A percentile compares a stretch with the other conserved stretches of the same genome.
Evolutionary conservation across 2,329 filamentous ascomycete genomes (phyloP).

Genomic region (Exophiala sp.): DNA sequence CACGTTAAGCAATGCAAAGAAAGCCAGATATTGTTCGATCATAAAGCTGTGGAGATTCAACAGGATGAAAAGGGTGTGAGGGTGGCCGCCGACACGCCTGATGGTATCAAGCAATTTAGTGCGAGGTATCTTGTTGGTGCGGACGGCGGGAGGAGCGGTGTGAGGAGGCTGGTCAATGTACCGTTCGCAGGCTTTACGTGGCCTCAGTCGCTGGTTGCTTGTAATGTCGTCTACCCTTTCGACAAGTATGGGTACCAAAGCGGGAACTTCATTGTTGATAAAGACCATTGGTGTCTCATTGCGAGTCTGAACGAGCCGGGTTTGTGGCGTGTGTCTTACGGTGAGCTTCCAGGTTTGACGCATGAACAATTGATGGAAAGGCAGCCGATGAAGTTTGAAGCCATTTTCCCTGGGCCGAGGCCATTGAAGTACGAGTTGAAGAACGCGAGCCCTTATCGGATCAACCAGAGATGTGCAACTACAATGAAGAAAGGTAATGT

Average conservation of each 20-base stretch:
- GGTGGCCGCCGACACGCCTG: not conserved
- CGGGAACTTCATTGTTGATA: slow-evolving; percentile 22
- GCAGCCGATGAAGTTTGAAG: slow-evolving; percentile 53
- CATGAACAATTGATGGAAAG: slow-evolving; percentile 52
- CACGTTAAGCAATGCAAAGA: not conserved
- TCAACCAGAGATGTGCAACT: slow-evolving; percentile 59
- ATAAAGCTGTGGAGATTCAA: slow-evolving; percentile 3
- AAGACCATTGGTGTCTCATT: slow-evolving; percentile 33
- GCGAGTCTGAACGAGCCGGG: slow-evolving; percentile 41
- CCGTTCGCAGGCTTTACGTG: slow-evolving; percentile 25
- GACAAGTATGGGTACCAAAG: slow-evolving; percentile 12
- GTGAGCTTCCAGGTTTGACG: slow-evolving; percentile 53
- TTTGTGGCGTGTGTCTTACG: slow-evolving; percentile 62
- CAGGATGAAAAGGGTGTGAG: slow-evolving; percentile 6
- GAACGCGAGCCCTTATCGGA: slow-evolving; percentile 57
- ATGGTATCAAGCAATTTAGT: slow-evolving; percentile 1
- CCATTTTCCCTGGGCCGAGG: slow-evolving; percentile 59
- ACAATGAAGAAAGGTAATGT: slow-evolving; percentile 55
- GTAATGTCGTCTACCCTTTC: slow-evolving; percentile 23
- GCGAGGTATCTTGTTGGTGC: slow-evolving; percentile 15
- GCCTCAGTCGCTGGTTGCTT: slow-evolving; percentile 16
- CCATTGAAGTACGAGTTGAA: slow-evolving; percentile 56
- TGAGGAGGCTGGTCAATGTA: slow-evolving; percentile 8
- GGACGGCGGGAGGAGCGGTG: slow-evolving; percentile 15
- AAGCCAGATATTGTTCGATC: slow-evolving; percentile 9